Percentiles rank a stretch among this genome's conserved stretches.
Conservation (phyloP, 73 alveolate genomes). For the Paramecium sonneborni region DNA sequence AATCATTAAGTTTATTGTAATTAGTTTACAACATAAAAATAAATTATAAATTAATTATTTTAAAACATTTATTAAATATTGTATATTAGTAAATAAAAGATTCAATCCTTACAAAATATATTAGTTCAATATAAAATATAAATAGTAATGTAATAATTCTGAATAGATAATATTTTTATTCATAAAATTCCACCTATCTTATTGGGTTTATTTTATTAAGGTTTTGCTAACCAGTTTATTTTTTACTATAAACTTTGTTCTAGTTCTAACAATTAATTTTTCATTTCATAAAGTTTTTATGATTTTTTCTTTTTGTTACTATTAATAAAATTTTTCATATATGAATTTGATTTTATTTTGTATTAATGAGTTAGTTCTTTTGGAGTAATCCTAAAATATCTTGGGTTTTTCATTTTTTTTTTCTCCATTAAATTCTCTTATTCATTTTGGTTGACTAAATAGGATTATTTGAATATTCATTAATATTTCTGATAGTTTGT, state of each 20-base stretch:
- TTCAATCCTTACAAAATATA: slow-evolving; percentile 49
- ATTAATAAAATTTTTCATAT: background rate
- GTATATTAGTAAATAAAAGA: background rate
- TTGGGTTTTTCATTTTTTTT: background rate
- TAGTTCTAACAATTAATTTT: slow-evolving; percentile 2
- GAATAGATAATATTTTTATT: background rate
- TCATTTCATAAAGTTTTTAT: background rate
- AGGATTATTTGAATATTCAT: background rate
- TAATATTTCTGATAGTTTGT: background rate
- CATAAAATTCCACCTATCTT: background rate
- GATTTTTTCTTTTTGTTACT: background rate
- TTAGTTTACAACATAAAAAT: background rate
- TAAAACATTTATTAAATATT: background rate
- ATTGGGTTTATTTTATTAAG: background rate
- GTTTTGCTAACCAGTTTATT: background rate
- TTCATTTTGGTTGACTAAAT: background rate
- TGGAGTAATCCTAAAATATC: background rate
- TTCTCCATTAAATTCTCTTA: background rate
- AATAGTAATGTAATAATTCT: background rate
- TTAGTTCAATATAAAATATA: slow-evolving; percentile 42
- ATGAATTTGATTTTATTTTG: slow-evolving; percentile 8
- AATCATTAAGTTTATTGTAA: background rate
- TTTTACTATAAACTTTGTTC: background rate
- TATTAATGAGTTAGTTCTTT: slow-evolving; percentile 1
- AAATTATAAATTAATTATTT: background rate